Evolutionary conservation across 1,284 basidiomycete species (phyloP), one percentile per base, ranked within the genome.

Genomic region (Apiotrichum siamense): DNA sequence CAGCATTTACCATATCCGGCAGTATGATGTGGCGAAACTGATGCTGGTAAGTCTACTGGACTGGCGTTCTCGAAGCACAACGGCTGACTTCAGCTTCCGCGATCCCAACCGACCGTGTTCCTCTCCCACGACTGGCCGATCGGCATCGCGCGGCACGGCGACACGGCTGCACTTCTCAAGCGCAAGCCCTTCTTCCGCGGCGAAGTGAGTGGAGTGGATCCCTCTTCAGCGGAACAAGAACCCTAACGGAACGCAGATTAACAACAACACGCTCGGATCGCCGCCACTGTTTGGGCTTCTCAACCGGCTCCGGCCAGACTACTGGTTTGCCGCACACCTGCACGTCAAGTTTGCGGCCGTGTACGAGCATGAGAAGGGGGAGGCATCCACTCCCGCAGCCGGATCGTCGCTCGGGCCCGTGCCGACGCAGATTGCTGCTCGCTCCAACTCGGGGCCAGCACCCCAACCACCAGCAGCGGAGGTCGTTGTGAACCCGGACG

Each of bases 61-160:
- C 9, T 15, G 32, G 11, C 40, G 4, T 2, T 29, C 1, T 35
- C n/a, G n/a, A n/a, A n/a, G n/a, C n/a, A n/a, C n/a, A n/a, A n/a
- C 7, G 40, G 38, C 48, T 52, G 18, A 54, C 46, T 25, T 31
- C 49, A 63, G 59, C 53, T 62, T 0, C 47, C 62, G 9, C 40
- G 27, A 13, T 5, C 38, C 23, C n/a, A 40, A 41, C 48, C 60
- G 44, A 27, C 84, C 36, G 80, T 97, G 27, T 87, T 97, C 73
- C 77, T 98, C 20, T 96, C 91, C 1, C 96, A 98, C 69, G 94
- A 98, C 74, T 98, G 94, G 96, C 96, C 96, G 0, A 81, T 83
- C 43, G 80, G 80, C 1, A 93, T 98, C 57, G 88, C 87, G 52
- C 82, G 83, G 20, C 79, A 89, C 60, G 93, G 94, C 9, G 80